A percentile compares a stretch with the other conserved stretches of the same genome.
Conservation (phyloP, 345 rosid genomes). For the Arabis alpina region DNA sequence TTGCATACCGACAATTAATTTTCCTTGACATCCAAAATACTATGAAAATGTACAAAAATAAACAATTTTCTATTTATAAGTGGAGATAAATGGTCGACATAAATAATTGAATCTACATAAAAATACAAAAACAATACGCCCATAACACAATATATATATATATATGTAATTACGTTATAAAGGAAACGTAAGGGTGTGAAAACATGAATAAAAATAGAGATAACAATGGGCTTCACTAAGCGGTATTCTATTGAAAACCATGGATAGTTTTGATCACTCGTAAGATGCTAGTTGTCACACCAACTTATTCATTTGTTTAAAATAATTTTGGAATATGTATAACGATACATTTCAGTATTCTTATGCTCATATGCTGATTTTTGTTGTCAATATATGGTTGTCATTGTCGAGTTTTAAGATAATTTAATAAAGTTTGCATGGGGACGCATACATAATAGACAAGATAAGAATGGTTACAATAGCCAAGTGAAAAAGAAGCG, state of each 20-base stretch:
- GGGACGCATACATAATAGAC: too few species aligned
- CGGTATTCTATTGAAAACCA: conserved; percentile 37
- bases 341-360: conserved; percentile 7
- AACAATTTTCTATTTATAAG: too few species aligned
- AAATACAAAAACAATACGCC: not conserved
- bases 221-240: conserved; percentile 39
- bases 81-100: too few species aligned
- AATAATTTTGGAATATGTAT: not conserved
- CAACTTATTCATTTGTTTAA: conserved; percentile 14
- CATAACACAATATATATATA: conserved; percentile 4
- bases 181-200: conserved; percentile 29
- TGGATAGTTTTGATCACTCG: conserved; percentile 2
- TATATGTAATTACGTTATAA: conserved; percentile 2
- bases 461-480: too few species aligned
- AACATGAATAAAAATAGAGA: conserved; percentile 2
- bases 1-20: too few species aligned
- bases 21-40: too few species aligned
- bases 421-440: not conserved
- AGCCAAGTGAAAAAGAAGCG: too few species aligned
- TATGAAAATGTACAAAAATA: too few species aligned
- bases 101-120: too few species aligned
- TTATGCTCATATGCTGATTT: not conserved
- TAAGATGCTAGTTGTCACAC: conserved; percentile 36
- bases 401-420: conserved; percentile 17
- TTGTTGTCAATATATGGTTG: conserved; percentile 19